phyloP scores from a whole-genome alignment of 2,329 filamentous ascomycete genomes.

The Xylariaceae sp. region DNA sequence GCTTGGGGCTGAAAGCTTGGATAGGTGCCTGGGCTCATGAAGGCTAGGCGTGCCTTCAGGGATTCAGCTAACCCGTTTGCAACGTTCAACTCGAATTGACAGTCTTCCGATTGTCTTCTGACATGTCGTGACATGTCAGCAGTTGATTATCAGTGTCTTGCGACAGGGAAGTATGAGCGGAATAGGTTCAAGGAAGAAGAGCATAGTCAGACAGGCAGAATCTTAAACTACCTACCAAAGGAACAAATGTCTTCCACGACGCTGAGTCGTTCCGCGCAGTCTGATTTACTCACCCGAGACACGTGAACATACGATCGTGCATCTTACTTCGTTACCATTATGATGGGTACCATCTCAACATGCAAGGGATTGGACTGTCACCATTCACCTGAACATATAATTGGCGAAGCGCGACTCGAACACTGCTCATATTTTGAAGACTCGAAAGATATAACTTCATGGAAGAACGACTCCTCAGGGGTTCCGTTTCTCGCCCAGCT shows the following conservation, averaged over 20 bases:
- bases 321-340: neutral
- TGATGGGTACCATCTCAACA: neutral
- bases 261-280: neutral
- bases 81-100: too few relatives aligned
- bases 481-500: too few relatives aligned
- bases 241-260: neutral
- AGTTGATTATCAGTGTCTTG: constrained; percentile 21
- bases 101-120: too few relatives aligned
- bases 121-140: too few relatives aligned
- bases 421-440: neutral
- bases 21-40: too few relatives aligned
- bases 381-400: neutral
- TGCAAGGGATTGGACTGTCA: neutral
- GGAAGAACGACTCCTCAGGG: neutral
- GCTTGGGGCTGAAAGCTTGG: too few relatives aligned
- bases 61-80: too few relatives aligned
- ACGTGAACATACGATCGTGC: neutral
- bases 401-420: neutral
- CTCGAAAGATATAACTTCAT: neutral
- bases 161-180: constrained; percentile 24
- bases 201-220: constrained; percentile 27
- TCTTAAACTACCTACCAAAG: constrained; percentile 1
- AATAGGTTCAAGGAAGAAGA: constrained; percentile 27
- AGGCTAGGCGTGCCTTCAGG: too few relatives aligned
- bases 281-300: neutral